Conservation (phyloP, 2,329 filamentous ascomycete genomes). For the Xylariales sp. region DNA sequence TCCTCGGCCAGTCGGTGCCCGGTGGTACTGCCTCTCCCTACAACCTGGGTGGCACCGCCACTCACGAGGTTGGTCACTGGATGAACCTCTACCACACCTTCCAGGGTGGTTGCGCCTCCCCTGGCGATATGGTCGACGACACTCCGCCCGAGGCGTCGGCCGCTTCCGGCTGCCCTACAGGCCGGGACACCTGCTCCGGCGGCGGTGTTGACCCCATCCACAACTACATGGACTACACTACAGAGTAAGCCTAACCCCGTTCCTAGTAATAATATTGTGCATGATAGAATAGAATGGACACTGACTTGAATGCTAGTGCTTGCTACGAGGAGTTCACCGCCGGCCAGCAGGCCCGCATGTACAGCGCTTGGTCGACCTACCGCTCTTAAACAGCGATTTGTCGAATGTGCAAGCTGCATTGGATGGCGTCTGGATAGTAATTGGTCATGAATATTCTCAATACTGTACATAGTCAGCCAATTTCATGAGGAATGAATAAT, state of each 20-base stretch:
- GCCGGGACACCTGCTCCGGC: slow-evolving; percentile 50
- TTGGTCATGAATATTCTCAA: slow-evolving; percentile 23
- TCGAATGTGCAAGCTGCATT: slow-evolving; percentile 16
- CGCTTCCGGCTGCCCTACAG: slow-evolving; percentile 53
- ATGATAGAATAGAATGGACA: slow-evolving; percentile 17
- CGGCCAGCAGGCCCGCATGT: slow-evolving; percentile 56
- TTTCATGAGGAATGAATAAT: slow-evolving; percentile 32
- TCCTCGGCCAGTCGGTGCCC: slow-evolving; percentile 45
- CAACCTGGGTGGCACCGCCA: slow-evolving; percentile 53
- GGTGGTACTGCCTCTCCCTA: slow-evolving; percentile 44
- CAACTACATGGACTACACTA: slow-evolving; percentile 55
- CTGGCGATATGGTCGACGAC: slow-evolving; percentile 53
- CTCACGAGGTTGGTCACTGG: slow-evolving; percentile 57
- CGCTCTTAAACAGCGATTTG: slow-evolving; percentile 41
- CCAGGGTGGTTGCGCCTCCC: slow-evolving; percentile 56
- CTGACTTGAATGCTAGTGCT: slow-evolving; percentile 48
- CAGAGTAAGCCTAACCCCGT: slow-evolving; percentile 52
- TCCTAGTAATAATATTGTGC: background rate
- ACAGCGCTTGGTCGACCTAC: slow-evolving; percentile 54
- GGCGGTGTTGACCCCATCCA: slow-evolving; percentile 51
- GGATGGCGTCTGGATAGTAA: slow-evolving; percentile 24
- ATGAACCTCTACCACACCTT: slow-evolving; percentile 58
- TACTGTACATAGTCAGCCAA: slow-evolving; percentile 29
- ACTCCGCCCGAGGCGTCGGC: slow-evolving; percentile 55
- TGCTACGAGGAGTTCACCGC: slow-evolving; percentile 60